A percentile compares a stretch with the other conserved stretches of the same genome.
phyloP scores from a whole-genome alignment of 768 basidiomycete species.

The Mycena floridula region DNA sequence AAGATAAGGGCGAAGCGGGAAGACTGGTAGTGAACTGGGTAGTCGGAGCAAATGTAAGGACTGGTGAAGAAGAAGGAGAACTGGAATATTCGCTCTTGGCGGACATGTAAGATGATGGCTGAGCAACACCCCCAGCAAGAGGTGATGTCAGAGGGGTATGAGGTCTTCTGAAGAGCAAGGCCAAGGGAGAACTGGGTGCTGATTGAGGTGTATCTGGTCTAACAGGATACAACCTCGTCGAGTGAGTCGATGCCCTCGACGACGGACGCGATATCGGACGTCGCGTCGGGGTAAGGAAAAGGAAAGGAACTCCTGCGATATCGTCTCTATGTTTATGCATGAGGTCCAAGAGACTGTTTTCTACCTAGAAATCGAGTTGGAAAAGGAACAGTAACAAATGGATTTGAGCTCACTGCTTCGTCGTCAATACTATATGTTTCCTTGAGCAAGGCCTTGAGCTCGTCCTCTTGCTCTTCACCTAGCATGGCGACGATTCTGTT shows the following conservation, averaged over 20 bases:
- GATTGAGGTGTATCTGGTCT: slow-evolving; percentile 75
- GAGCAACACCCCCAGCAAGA: slow-evolving; percentile 48
- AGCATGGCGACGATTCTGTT: slow-evolving; percentile 66
- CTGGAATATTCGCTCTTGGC: slow-evolving; percentile 46
- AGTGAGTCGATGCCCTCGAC: slow-evolving; percentile 70
- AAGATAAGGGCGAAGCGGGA: slow-evolving; percentile 78
- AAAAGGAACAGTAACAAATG: slow-evolving; percentile 8
- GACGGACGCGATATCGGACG: slow-evolving; percentile 78
- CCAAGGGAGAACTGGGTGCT: slow-evolving; percentile 72
- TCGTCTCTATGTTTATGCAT: slow-evolving; percentile 96
- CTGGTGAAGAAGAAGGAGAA: slow-evolving; percentile 62
- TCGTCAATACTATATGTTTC: slow-evolving; percentile 64
- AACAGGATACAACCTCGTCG: slow-evolving; percentile 50
- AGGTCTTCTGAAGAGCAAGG: slow-evolving; percentile 67
- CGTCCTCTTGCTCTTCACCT: slow-evolving; percentile 81
- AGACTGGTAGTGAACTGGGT: slow-evolving; percentile 72
- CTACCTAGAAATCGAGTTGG: slow-evolving; percentile 44
- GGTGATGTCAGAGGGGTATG: slow-evolving; percentile 78
- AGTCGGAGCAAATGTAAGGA: slow-evolving; percentile 52
- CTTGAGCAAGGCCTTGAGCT: slow-evolving; percentile 71
- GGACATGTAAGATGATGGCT: slow-evolving; percentile 50
- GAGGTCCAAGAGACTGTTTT: slow-evolving; percentile 85
- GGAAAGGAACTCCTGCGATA: slow-evolving; percentile 73
- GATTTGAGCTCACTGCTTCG: slow-evolving; percentile 47
- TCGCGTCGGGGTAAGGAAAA: slow-evolving; percentile 75